Conservation (phyloP, 208 protist species). For the Acanthamoeba royreba region DNA sequence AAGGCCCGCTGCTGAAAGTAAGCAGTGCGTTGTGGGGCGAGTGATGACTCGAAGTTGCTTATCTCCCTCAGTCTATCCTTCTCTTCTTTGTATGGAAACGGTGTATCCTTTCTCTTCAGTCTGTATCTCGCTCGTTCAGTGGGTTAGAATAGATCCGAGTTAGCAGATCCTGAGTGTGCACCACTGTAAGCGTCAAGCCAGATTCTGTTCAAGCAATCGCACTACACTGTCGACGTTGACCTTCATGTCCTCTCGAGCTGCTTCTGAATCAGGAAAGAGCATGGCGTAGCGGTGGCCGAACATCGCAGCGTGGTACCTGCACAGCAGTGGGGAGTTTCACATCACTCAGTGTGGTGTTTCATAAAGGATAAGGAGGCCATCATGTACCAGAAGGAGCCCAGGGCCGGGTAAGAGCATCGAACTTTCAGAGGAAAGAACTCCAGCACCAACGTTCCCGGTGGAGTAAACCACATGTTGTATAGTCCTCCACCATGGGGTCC, state of each 20-base stretch:
- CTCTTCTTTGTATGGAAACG: background rate
- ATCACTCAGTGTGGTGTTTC: background rate
- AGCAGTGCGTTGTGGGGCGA: too few species aligned
- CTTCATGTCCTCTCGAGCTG: background rate
- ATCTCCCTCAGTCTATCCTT: too few species aligned
- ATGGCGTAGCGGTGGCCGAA: background rate
- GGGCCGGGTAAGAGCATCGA: background rate
- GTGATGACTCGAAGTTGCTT: too few species aligned
- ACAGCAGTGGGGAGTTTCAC: background rate
- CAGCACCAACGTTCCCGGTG: background rate
- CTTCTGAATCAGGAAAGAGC: background rate
- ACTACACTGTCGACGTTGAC: background rate
- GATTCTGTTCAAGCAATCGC: too few species aligned
- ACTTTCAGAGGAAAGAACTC: background rate
- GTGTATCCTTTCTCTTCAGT: background rate
- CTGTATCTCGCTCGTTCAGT: too few species aligned
- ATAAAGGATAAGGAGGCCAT: background rate
- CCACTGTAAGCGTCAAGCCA: too few species aligned
- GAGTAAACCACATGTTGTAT: background rate
- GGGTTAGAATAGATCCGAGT: too few species aligned
- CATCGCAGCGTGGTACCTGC: background rate
- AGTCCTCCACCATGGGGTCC: background rate
- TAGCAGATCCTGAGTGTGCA: too few species aligned
- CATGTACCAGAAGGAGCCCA: background rate
- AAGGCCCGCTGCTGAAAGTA: too few species aligned